phyloP scores from a whole-genome alignment of 495 filamentous ascomycete species.

The Saxophila tyrrhenica region DNA sequence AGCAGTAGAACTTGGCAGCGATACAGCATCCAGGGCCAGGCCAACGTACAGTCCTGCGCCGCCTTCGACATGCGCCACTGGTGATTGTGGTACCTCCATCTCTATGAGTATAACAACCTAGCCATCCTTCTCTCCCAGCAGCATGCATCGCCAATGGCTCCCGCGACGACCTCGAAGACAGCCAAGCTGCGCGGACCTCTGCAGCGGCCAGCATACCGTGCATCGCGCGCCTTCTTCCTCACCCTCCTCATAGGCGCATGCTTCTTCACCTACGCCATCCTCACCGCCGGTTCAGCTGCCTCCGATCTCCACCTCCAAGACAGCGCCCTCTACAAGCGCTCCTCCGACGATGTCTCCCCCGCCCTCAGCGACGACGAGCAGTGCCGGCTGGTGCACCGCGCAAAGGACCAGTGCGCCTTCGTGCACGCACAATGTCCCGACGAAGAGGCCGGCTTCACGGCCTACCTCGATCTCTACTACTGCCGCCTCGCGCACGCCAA shows the following conservation, averaged over 20 bases:
- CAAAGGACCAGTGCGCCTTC: conserved; percentile 75
- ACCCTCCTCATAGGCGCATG: conserved; percentile 21
- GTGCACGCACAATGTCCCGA: conserved; percentile 70
- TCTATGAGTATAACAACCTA: neutral
- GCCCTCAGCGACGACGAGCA: conserved; percentile 28
- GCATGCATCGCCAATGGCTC: neutral
- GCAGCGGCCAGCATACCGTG: conserved; percentile 12
- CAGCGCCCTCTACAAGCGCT: neutral
- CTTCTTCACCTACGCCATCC: conserved; percentile 15
- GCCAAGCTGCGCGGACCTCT: neutral
- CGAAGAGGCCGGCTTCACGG: conserved; percentile 79
- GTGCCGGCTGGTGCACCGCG: conserved; percentile 71
- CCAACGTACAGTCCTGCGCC: too few species aligned
- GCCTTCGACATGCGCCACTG: neutral
- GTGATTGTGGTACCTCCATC: neutral
- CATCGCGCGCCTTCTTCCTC: conserved; percentile 29
- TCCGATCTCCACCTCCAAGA: neutral
- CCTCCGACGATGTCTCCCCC: neutral
- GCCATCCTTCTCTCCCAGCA: neutral
- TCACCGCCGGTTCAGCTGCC: neutral
- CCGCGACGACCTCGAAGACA: neutral
- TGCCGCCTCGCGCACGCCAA: conserved; percentile 61
- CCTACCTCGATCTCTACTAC: conserved; percentile 88
- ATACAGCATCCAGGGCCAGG: too few species aligned
- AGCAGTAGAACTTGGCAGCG: too few species aligned